Evolutionary conservation across 2,329 filamentous ascomycete species (phyloP).

Genomic region (Scedosporium aurantiacum): DNA sequence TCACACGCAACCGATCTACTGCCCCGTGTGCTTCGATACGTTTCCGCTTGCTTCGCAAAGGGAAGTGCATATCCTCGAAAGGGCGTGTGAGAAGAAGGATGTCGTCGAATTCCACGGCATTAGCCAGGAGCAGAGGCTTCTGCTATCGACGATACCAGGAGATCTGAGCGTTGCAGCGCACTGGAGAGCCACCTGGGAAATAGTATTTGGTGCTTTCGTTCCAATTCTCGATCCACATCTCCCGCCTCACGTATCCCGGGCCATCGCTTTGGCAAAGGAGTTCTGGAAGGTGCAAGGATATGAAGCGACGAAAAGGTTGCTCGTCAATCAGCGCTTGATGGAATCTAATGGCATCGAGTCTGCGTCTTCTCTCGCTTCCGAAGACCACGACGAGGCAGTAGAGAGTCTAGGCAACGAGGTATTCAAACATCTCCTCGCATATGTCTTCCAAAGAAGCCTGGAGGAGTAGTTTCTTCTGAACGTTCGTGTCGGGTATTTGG

Average conservation of each 20-base stretch:
- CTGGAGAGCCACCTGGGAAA: neutral
- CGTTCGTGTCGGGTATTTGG: no score
- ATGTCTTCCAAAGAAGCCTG: no score
- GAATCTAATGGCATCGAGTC: no score
- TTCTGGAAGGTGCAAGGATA: neutral
- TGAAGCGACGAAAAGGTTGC: neutral
- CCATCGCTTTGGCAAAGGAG: neutral
- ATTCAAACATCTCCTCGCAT: neutral
- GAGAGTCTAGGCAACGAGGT: neutral
- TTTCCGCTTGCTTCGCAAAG: neutral
- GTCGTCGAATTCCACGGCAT: constrained; percentile 1
- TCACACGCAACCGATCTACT: constrained; percentile 4
- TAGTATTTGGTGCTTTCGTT: neutral
- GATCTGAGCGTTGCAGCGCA: neutral
- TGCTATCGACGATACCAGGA: neutral
- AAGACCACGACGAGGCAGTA: neutral
- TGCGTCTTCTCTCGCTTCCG: no score
- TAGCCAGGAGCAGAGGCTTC: neutral
- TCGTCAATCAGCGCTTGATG: neutral
- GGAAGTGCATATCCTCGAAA: constrained; percentile 1
- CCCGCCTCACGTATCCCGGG: neutral
- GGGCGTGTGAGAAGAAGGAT: constrained; percentile 2
- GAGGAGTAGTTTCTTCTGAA: no score
- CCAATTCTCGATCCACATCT: neutral
- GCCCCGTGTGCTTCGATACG: constrained; percentile 1